phyloP scores from a whole-genome alignment of 495 filamentous ascomycete species.

The Pseudomonodictys pantanalensis region DNA sequence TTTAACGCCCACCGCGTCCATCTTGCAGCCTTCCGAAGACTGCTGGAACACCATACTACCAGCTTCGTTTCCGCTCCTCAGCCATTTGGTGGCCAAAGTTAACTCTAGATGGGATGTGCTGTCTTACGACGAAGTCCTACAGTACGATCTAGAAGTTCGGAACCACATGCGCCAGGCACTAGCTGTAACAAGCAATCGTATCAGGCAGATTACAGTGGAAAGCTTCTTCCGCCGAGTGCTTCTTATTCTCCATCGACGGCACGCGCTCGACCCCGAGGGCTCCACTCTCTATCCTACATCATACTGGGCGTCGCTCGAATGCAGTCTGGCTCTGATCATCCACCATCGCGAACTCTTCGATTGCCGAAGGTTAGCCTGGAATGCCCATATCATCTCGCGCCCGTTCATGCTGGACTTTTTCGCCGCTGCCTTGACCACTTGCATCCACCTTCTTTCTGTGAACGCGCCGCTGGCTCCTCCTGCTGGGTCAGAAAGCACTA shows the following conservation, averaged over 20 bases:
- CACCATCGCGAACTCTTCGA: slow-evolving; percentile 11
- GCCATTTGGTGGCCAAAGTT: background rate
- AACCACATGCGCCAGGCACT: background rate
- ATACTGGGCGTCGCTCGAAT: slow-evolving; percentile 18
- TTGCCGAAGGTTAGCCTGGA: too few relatives aligned
- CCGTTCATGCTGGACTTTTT: slow-evolving; percentile 15
- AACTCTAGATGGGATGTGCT: background rate
- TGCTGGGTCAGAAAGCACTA: background rate
- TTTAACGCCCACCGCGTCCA: background rate
- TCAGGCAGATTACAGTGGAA: slow-evolving; percentile 2
- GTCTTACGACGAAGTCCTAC: slow-evolving; percentile 9
- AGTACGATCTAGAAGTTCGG: slow-evolving; percentile 5
- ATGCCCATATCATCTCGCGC: background rate
- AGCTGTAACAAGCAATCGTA: background rate
- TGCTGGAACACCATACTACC: background rate
- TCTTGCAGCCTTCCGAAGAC: background rate
- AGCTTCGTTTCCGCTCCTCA: slow-evolving; percentile 2
- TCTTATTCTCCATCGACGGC: slow-evolving; percentile 1
- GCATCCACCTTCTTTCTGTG: slow-evolving; percentile 1
- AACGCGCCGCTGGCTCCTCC: slow-evolving; percentile 6
- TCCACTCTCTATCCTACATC: slow-evolving; percentile 1
- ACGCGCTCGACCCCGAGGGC: background rate
- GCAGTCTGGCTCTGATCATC: slow-evolving; percentile 9
- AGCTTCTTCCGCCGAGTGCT: slow-evolving; percentile 14
- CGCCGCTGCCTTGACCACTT: slow-evolving; percentile 3